Evolutionary conservation across 164 flowering plant genomes (phyloP).

Genomic region (Kingdonia uniflora): DNA sequence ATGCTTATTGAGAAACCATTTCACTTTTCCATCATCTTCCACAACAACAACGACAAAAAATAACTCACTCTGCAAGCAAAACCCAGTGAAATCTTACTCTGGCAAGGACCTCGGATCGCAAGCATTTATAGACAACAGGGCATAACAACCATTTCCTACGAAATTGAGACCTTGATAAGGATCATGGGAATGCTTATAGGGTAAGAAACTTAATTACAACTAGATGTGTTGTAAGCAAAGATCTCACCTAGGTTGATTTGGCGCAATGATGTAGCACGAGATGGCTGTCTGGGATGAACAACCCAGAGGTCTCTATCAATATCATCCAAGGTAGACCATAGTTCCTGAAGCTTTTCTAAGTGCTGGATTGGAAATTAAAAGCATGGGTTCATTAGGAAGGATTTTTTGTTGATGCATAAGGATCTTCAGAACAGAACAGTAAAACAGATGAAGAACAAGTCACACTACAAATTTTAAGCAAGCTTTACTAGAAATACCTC

Average conservation of each 20-base stretch:
- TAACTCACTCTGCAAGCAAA: neutral
- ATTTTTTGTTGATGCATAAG: too few relatives aligned
- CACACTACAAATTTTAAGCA: neutral
- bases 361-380: constrained; percentile 29
- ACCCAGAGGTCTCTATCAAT: constrained; percentile 55
- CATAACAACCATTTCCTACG: constrained; percentile 49
- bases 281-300: constrained; percentile 31
- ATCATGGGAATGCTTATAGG: neutral
- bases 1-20: too few relatives aligned
- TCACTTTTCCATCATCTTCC: too few relatives aligned
- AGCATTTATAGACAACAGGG: constrained; percentile 35
- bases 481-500: constrained; percentile 27
- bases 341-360: constrained; percentile 59
- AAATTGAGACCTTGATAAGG: neutral
- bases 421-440: neutral
- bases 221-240: neutral
- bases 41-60: too few relatives aligned
- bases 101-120: constrained; percentile 51
- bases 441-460: neutral
- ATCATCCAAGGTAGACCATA: constrained; percentile 60
- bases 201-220: neutral
- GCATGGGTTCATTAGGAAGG: neutral
- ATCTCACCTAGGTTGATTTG: constrained; percentile 43
- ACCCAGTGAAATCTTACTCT: constrained; percentile 40
- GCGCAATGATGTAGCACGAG: constrained; percentile 44